Evolutionary conservation across 257 asterid genomes (phyloP), one percentile per base, ranked within the genome.

Genomic region (Solanum phureja): DNA sequence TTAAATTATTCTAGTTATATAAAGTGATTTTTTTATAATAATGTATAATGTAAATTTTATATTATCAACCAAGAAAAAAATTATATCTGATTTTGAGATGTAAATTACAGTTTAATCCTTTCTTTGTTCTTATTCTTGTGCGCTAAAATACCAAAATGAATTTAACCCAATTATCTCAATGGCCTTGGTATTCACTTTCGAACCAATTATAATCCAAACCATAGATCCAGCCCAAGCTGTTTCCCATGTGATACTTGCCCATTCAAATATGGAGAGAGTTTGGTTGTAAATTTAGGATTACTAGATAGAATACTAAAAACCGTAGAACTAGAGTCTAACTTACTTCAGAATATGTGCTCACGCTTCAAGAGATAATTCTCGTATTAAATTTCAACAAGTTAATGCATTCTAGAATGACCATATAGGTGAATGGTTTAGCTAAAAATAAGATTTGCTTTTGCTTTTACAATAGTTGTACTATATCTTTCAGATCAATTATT

Each of bases 211-310:
- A 56, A 56, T 38, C 83, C 33, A 37, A 75, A 75, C 21, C 0
- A 38, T n/a, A 34, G 23, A n/a, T 74, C 19, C n/a, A 74, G 33
- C 33, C 56, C 52, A 74, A 21, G 31, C 6, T 37, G 33, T 37
- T 74, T 37, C 0, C 31, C 24, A 0, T 49, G 60, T 0, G 60
- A 49, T 49, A 49, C 8, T 16, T 49, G 0, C 8, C 60, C 23
- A 52, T 52, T 16, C n/a, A 56, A 56, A 2, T 56, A 2, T 56
- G 0, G 64, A 18, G 64, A 56, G 1, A 58, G 24, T 0, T 46
- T 0, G 58, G 7, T 0, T 4, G 56, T 44, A 0, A 46, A 46
- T 46, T 46, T 0, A 46, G 0, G 58, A 46, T 46, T 0, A 4
- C 58, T 46, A 13, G 58, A 46, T 46, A 46, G 58, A 42, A 9